phyloP scores from a whole-genome alignment of 2,329 filamentous ascomycete species.

The Basipetospora chlamydospora region DNA sequence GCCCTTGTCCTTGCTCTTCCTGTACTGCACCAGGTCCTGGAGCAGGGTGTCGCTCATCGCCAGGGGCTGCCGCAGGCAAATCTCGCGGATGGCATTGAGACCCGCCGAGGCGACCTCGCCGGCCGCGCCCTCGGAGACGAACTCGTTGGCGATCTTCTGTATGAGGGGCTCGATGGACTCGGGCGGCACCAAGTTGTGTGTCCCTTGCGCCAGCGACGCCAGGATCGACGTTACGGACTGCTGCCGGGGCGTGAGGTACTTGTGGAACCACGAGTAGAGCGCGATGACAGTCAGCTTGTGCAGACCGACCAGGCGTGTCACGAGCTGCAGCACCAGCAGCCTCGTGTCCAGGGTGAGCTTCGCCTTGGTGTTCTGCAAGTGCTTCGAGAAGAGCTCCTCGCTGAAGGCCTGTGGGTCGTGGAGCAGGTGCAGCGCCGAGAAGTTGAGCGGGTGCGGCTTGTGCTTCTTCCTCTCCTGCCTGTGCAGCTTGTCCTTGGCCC shows the following conservation, averaged over 20 bases:
- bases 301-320: slow-evolving; percentile 79
- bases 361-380: slow-evolving; percentile 73
- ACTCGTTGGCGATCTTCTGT: slow-evolving; percentile 95
- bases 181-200: slow-evolving; percentile 80
- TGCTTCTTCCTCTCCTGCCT: slow-evolving; percentile 77
- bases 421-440: slow-evolving; percentile 84
- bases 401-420: slow-evolving; percentile 92
- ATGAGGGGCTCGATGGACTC: slow-evolving; percentile 83
- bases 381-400: slow-evolving; percentile 78
- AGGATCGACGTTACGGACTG: slow-evolving; percentile 85
- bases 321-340: slow-evolving; percentile 75
- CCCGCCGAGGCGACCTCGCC: slow-evolving; percentile 84
- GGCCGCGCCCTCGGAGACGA: slow-evolving; percentile 87
- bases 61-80: slow-evolving; percentile 84
- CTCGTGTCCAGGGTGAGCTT: slow-evolving; percentile 81
- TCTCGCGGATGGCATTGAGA: slow-evolving; percentile 86
- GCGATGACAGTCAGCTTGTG: slow-evolving; percentile 83
- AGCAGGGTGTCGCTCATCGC: slow-evolving; percentile 93
- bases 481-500: slow-evolving; percentile 70
- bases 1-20: slow-evolving; percentile 95
- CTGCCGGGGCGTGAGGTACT: slow-evolving; percentile 78
- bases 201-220: slow-evolving; percentile 80
- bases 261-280: slow-evolving; percentile 93
- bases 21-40: slow-evolving; percentile 89
- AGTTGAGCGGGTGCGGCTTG: slow-evolving; percentile 79